Base-by-base conservation (phyloP, 2,329 filamentous ascomycete genomes). In the Rasamsonia emersonii region DNA sequence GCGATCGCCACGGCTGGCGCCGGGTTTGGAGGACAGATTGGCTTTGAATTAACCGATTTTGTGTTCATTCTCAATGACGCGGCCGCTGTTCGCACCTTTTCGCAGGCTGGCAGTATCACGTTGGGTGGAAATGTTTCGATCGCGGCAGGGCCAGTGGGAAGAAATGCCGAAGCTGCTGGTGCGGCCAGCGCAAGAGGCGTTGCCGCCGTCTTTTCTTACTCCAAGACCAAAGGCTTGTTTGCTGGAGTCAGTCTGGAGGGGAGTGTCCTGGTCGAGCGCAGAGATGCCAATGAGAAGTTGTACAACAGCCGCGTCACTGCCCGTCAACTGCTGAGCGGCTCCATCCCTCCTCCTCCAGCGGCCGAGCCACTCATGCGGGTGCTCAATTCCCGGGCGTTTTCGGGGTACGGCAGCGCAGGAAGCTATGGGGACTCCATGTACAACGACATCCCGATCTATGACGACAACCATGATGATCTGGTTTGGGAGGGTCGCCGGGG, bases 21-120 rank as follows among this genome's bases (percentile, higher is more conserved):
- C 17, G 65, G 65, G 14, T 65, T 68, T 32, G 65, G 65, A 40
- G 65, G 65, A 29, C 65, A 68, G 40, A 68, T 69, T 39, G 65
- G 65, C 3, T 68, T 68, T 43, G 65, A 69, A 42, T 49, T 69
- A 38, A 69, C 65, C 19, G 65, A 69, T 44, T 98, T 98, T 55
- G 91, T 98, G 56, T 96, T 98, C 64, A 95, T 98, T 44, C 77
- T 98, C 43, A 98, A 98, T 64, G 89, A 98, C 54, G 69, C 78
- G 24, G 76, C 70, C 37, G 89, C 91, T 26, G 89, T 98, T 44
- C 85, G 85, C 59, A 88, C 89, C 6, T 96, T 98, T 61, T 86
- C 88, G 4, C 89, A 96, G 59, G 78, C 82, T 23, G 91, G 91
- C 3, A 89, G 83, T 33, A 69, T 98, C 40, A 96, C 91, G 4